Base-by-base conservation (phyloP, 2,329 filamentous ascomycete species). In the Lecanoromycetidae sp. region DNA sequence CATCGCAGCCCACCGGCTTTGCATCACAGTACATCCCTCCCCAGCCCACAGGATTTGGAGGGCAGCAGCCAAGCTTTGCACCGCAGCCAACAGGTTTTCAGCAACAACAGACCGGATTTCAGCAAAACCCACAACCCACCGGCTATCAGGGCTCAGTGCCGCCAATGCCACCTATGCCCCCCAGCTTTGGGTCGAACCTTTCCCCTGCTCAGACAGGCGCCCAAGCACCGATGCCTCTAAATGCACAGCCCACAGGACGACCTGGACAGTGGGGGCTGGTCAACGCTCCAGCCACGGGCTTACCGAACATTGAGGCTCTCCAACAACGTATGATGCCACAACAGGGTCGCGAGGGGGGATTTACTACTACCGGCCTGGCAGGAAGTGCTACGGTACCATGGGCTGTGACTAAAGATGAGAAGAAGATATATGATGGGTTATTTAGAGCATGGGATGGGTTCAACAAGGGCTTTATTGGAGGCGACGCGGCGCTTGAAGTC, bases 201-300 rank as follows among this genome's bases (percentile, higher is more conserved):
- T 75, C 71, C 19, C 79, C 77, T 40, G 74, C 63, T 35, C 75
- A 74, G 57, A 83, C 83, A 36, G 83, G 84, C n/a, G 75, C 80
- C 65, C 65, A 74, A 40, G 72, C 76, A 2, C 56, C 56, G n/a
- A 51, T 73, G 44, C 77, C 80, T 26, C 65, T 98, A 53, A 90
- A 93, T 57, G 80, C 87, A n/a, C 91, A 98, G 61, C 91, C 91
- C 4, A 98, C 91, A 2, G 91, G 91, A 9, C 71, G 79, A 29
- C 90, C 91, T 5, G 91, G 91, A 12, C 91, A 96, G 62, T 98
- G 91, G 91, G 91, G 91, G n/a, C 77, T 96, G 46, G 91, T 96
- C 26, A 98, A 98, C 64, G 84, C 87, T 2, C 91, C 91, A 2
- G 77, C 88, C 4, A 83, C 80, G 33, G 91, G 90, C 1, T 68